Percentiles rank a stretch among this genome's conserved stretches.
These are phyloP conservation scores for Heliosperma pusillum DNA, from an alignment of 148 eudicot genomes.

Conservation along the genomic window DNA sequence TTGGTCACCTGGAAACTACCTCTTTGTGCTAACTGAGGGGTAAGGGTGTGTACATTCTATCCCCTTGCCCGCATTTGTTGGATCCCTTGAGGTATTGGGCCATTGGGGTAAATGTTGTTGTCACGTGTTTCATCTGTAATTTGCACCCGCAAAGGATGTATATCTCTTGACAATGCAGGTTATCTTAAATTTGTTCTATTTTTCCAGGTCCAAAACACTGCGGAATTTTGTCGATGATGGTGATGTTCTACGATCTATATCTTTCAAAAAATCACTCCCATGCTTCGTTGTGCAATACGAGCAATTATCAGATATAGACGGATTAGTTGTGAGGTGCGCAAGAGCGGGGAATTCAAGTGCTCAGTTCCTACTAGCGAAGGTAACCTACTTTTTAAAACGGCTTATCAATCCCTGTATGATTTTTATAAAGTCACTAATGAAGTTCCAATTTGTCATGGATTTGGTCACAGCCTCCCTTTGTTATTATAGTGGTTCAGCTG, in stretches of 20 bases:
- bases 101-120: too few relatives aligned
- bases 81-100: too few relatives aligned
- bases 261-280: not conserved
- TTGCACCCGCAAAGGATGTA: too few relatives aligned
- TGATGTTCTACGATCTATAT: not conserved
- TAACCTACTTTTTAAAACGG: not conserved
- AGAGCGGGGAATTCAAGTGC: conserved; percentile 19
- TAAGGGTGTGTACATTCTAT: too few relatives aligned
- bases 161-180: too few relatives aligned
- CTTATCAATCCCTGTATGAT: not conserved
- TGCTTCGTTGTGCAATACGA: not conserved
- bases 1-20: too few relatives aligned
- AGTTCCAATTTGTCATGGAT: not conserved
- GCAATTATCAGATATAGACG: not conserved
- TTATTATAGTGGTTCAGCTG: not conserved
- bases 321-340: conserved; percentile 15
- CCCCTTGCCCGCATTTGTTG: too few relatives aligned
- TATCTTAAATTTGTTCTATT: not conserved
- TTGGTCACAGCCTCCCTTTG: not conserved
- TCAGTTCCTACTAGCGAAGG: conserved; percentile 10
- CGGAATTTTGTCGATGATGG: not conserved
- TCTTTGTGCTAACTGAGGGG: too few relatives aligned
- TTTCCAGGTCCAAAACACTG: conserved; percentile 11
- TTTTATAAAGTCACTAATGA: not conserved
- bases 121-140: too few relatives aligned